Conservation (phyloP, 1,284 basidiomycete genomes). For the Leucoagaricus sp. region DNA sequence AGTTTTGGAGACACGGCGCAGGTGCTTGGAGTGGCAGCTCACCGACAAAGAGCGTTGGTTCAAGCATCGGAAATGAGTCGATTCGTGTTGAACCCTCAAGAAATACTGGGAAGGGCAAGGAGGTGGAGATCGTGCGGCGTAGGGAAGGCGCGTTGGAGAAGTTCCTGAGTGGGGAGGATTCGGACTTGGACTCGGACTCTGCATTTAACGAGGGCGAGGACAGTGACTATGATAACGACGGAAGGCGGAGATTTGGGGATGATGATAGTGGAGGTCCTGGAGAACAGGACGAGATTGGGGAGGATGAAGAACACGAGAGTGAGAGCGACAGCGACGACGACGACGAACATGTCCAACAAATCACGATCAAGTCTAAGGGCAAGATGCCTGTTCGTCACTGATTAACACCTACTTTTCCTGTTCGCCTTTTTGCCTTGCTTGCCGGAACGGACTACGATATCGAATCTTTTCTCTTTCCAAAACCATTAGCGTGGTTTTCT, state of each 20-base stretch:
- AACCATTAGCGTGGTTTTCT: not conserved
- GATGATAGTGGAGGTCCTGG: not conserved
- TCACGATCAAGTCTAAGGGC: slow-evolving; percentile 5
- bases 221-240: slow-evolving; percentile 9
- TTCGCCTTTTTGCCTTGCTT: no score
- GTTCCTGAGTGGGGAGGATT: slow-evolving; percentile 6
- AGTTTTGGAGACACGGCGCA: slow-evolving; percentile 10
- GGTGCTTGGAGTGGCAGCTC: slow-evolving; percentile 1
- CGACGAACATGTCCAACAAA: slow-evolving; percentile 8
- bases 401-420: not conserved
- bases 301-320: slow-evolving; percentile 21
- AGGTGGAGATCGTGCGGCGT: not conserved
- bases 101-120: not conserved
- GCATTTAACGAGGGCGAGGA: slow-evolving; percentile 16
- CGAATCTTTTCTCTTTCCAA: no score
- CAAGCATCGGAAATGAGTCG: slow-evolving; percentile 17
- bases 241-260: slow-evolving; percentile 1
- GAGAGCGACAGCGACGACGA: slow-evolving; percentile 17
- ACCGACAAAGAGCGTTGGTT: slow-evolving; percentile 17
- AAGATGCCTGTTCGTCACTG: not conserved
- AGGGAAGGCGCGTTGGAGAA: slow-evolving; percentile 3
- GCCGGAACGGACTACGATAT: no score
- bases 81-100: slow-evolving; percentile 4
- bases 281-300: slow-evolving; percentile 6
- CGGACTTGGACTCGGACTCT: not conserved